Conservation (phyloP, 805 yeast species). For the Metschnikowia chrysomelidarum region DNA sequence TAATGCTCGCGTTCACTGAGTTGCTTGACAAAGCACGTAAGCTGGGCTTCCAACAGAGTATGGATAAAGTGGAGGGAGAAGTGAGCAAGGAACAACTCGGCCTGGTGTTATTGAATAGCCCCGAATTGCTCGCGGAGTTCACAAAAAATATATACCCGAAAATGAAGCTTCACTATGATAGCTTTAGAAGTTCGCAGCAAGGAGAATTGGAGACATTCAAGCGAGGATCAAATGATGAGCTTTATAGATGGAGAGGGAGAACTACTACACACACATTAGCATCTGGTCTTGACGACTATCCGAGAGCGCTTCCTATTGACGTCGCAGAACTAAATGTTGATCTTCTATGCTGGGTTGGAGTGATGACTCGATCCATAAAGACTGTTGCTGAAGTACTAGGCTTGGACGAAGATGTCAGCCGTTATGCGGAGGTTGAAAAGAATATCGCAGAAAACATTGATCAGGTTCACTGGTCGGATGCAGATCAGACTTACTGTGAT, state of each 20-base stretch:
- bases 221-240: constrained; percentile 52
- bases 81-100: constrained; percentile 33
- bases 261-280: constrained; percentile 83
- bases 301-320: constrained; percentile 78
- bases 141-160: constrained; percentile 72
- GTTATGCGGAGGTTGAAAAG: constrained; percentile 51
- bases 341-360: constrained; percentile 88
- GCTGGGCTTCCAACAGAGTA: constrained; percentile 3
- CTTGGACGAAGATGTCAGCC: constrained; percentile 53
- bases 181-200: constrained; percentile 79
- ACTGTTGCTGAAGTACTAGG: constrained; percentile 65
- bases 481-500: constrained; percentile 74
- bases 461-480: constrained; percentile 75
- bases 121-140: constrained; percentile 57
- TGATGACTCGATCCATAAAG: constrained; percentile 81
- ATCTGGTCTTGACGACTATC: constrained; percentile 94
- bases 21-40: constrained; percentile 37
- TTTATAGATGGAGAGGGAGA: constrained; percentile 92
- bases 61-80: constrained; percentile 10
- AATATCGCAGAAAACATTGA: constrained; percentile 66
- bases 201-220: constrained; percentile 76
- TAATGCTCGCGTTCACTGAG: constrained; percentile 69
- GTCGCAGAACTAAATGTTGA: constrained; percentile 90
- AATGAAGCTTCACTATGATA: constrained; percentile 71
- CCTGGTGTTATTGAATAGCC: constrained; percentile 52